Evolutionary conservation across 2,329 filamentous ascomycete species (phyloP).

Genomic region (Thielaviopsis populi): DNA sequence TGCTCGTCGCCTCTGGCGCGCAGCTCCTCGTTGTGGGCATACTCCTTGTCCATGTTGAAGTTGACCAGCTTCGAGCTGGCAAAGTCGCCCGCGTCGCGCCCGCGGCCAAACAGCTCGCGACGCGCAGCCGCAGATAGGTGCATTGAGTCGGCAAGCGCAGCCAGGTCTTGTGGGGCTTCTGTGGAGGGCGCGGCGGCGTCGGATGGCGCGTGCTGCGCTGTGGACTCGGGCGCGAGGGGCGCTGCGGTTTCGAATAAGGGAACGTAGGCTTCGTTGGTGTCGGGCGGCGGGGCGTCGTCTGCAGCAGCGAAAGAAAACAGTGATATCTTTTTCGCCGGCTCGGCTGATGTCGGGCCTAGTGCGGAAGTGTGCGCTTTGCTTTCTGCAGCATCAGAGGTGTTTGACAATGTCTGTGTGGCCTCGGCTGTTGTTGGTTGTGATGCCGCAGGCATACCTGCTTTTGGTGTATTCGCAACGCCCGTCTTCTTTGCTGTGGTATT

Average conservation of each 20-base stretch:
- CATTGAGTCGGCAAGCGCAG: conserved; percentile 55
- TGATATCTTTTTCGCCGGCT: conserved; percentile 36
- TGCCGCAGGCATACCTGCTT: background rate
- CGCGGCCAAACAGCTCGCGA: conserved; percentile 73
- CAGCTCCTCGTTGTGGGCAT: conserved; percentile 66
- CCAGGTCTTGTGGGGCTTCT: conserved; percentile 19
- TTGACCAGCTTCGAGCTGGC: conserved; percentile 56
- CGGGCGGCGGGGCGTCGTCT: conserved; percentile 18
- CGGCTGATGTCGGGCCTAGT: background rate
- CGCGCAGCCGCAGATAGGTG: conserved; percentile 63
- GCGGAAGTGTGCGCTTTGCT: background rate
- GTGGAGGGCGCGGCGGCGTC: conserved; percentile 22
- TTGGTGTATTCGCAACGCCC: background rate
- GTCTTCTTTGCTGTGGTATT: conserved; percentile 29
- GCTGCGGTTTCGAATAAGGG: conserved; percentile 33
- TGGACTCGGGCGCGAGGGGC: conserved; percentile 23
- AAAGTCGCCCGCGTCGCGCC: conserved; percentile 27
- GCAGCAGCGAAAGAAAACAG: conserved; percentile 51
- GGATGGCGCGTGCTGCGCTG: conserved; percentile 17
- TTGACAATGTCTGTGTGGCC: background rate
- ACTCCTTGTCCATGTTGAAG: conserved; percentile 82
- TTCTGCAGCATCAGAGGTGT: background rate
- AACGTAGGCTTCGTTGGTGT: conserved; percentile 29
- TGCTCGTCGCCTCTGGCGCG: conserved; percentile 55
- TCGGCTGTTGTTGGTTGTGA: background rate